Base-by-base conservation (phyloP, 2,329 filamentous ascomycete species). In the Colletotrichum aenigma region DNA sequence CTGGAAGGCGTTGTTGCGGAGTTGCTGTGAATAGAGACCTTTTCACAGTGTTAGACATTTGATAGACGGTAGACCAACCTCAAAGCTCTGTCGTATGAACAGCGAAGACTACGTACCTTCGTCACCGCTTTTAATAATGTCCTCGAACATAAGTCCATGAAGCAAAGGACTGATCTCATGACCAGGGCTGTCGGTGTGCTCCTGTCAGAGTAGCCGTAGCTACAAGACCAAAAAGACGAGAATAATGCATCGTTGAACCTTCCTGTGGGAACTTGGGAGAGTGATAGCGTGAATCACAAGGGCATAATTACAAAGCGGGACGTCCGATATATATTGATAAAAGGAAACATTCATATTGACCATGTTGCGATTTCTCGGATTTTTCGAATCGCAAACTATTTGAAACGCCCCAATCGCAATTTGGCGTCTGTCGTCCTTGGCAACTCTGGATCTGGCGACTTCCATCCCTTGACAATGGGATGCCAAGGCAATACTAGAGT, bases 281-380 rank as follows among this genome's bases (percentile, higher is more conserved):
- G 9, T 48, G 18, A 0, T 15, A 6, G 1, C 10, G 43, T 36
- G 3, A 6, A 15, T 36, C 13, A 36, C 1, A 7, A 15, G 0
- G 3, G 34, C 34, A 36, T 0, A 36, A 36, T 36, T 13, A 36
- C 34, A 0, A 36, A 7, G 34, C 13, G 0, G 32, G 32, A 4
- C 0, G 13, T 34, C 0, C 32, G 18, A n/a, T 21, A 21, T 48
- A 13, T 48, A 48, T 12, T 13, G 0, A 48, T 0, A 1, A 48
- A 2, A 13, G 10, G 6, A 21, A 48, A 1, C n/a, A 48, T 21
- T 7, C 1, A 0, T 13, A 2, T 6, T 43, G 4, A 10, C 0
- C 43, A 48, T 48, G 10, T 1, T 13, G 10, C 1, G 9, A 48
- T n/a, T 4, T 21, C 4, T 21, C 4, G 4, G 3, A 12, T 3